A percentile compares a stretch with the other conserved stretches of the same genome.
These are phyloP conservation scores for Neckera pumila DNA, from an alignment of 225 moss, liverwort and hornwort genomes.

Conservation along the genomic window DNA sequence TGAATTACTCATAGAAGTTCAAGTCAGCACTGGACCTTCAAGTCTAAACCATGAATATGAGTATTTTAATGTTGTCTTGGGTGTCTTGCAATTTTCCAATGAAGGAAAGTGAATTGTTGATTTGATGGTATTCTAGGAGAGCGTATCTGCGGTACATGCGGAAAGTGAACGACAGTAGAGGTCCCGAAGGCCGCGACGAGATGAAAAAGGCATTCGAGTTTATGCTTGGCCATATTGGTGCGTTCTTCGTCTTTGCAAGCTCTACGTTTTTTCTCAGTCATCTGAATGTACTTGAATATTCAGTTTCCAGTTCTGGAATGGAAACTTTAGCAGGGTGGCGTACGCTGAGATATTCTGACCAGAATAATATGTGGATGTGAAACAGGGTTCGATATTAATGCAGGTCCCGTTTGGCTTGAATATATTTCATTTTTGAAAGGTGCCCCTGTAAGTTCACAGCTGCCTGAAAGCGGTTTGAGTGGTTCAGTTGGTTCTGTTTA, in stretches of 20 bases:
- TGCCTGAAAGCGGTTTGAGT: background rate
- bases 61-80: background rate
- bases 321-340: background rate
- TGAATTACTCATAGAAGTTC: background rate
- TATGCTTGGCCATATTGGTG: constrained; percentile 90
- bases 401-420: constrained; percentile 88
- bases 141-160: constrained; percentile 83
- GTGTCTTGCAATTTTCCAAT: background rate
- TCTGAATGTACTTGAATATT: background rate
- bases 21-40: background rate
- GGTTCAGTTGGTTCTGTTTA: background rate
- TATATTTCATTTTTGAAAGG: constrained; percentile 83
- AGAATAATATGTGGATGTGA: background rate
- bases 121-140: constrained; percentile 51
- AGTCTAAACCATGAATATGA: background rate
- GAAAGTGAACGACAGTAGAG: constrained; percentile 76
- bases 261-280: background rate
- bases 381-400: constrained; percentile 85
- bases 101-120: background rate
- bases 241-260: background rate
- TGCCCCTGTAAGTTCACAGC: constrained; percentile 47
- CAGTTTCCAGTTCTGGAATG: background rate
- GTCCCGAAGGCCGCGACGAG: constrained; percentile 79
- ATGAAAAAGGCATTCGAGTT: constrained; percentile 97
- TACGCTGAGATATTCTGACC: background rate